Evolutionary conservation across 306 rosid species (phyloP).

Genomic region (Sindora glabra): DNA sequence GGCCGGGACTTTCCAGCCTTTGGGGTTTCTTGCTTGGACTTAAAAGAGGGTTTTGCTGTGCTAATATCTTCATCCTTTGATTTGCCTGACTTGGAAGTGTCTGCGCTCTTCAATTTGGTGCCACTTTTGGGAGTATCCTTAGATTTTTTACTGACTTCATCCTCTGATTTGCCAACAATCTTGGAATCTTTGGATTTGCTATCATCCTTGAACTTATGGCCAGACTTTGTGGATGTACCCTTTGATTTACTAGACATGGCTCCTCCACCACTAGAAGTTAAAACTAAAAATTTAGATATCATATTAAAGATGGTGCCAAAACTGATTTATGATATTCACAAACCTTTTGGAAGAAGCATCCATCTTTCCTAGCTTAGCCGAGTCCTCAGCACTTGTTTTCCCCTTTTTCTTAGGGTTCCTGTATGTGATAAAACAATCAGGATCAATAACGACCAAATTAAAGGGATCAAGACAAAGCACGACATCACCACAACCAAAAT

Average conservation of each 20-base stretch:
- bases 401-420: conserved; percentile 65
- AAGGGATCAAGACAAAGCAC: neutral
- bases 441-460: too few relatives aligned
- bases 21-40: conserved; percentile 50
- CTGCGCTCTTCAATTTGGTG: conserved; percentile 39
- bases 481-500: neutral
- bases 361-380: conserved; percentile 37
- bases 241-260: conserved; percentile 58
- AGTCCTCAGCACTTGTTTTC: conserved; percentile 33
- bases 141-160: conserved; percentile 33
- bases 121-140: conserved; percentile 52
- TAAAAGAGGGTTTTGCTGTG: conserved; percentile 31
- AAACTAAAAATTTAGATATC: conserved; percentile 12
- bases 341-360: conserved; percentile 50
- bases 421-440: conserved; percentile 3
- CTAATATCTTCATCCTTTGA: conserved; percentile 48
- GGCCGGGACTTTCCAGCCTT: conserved; percentile 54
- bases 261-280: conserved; percentile 44
- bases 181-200: conserved; percentile 51
- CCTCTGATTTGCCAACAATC: conserved; percentile 36
- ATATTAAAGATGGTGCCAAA: neutral
- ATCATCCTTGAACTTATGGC: too few relatives aligned
- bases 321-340: conserved; percentile 13
- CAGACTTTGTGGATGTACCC: conserved; percentile 18
- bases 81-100: conserved; percentile 39